Percentiles rank a stretch among this genome's conserved stretches.
These are phyloP conservation scores for Syzygium jambos DNA, from an alignment of 345 rosid genomes.

Conservation along the genomic window DNA sequence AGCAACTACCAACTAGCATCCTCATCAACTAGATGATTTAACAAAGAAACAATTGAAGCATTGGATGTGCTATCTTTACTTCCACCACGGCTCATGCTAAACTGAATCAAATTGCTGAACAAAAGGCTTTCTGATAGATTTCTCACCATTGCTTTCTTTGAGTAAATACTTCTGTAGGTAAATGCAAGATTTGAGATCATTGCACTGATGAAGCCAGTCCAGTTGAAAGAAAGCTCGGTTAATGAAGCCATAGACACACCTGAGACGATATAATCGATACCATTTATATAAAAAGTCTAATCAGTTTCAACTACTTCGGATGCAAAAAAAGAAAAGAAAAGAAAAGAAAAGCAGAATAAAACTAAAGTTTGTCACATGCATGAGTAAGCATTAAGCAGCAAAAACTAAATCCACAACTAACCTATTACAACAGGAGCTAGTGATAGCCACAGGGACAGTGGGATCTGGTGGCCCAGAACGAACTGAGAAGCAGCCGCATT, in stretches of 20 bases:
- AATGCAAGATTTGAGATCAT: conserved; percentile 94
- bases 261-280: not conserved
- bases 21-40: not conserved
- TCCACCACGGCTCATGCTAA: not conserved
- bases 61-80: not conserved
- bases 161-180: conserved; percentile 91
- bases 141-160: conserved; percentile 95
- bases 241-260: conserved; percentile 92
- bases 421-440: conserved; percentile 89
- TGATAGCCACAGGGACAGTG: conserved; percentile 81
- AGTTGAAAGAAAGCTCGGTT: conserved; percentile 92
- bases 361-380: not conserved
- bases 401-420: conserved; percentile 6
- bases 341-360: not conserved
- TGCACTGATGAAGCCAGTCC: conserved; percentile 94
- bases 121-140: not conserved
- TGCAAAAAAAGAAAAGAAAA: not conserved
- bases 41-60: not conserved
- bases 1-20: not conserved
- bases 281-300: not conserved
- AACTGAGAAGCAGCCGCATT: conserved; percentile 95
- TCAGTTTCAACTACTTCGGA: not conserved
- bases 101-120: not conserved
- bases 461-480: conserved; percentile 78
- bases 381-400: not conserved